Conservation (phyloP, 352 stramenopile genomes). For the Phytophthora brassicae region DNA sequence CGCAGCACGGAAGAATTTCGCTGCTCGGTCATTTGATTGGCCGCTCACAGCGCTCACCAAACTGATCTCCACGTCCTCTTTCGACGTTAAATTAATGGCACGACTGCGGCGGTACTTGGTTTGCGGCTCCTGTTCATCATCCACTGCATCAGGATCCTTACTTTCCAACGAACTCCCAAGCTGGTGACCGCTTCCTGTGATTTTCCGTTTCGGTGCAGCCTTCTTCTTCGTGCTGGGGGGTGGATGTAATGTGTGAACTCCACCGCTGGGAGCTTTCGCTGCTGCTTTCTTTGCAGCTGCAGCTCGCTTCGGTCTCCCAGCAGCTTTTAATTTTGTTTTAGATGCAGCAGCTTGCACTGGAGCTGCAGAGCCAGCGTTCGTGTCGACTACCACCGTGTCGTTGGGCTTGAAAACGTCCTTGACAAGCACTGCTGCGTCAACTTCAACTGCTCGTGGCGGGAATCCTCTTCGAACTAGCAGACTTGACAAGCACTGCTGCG, state of each 20-base stretch:
- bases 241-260: slow-evolving; percentile 57
- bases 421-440: slow-evolving; percentile 37
- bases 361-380: slow-evolving; percentile 4
- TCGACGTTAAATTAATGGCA: slow-evolving; percentile 67
- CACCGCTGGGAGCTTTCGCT: slow-evolving; percentile 20
- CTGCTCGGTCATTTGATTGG: slow-evolving; percentile 47
- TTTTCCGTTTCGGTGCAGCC: slow-evolving; percentile 43
- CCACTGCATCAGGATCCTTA: slow-evolving; percentile 2
- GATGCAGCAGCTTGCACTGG: slow-evolving; percentile 8
- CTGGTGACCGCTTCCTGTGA: slow-evolving; percentile 45
- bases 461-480: too few species aligned
- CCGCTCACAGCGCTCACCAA: slow-evolving; percentile 70
- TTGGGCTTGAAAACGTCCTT: slow-evolving; percentile 62
- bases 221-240: slow-evolving; percentile 21
- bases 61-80: slow-evolving; percentile 71
- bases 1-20: slow-evolving; percentile 80
- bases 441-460: slow-evolving; percentile 49
- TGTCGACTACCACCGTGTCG: slow-evolving; percentile 67
- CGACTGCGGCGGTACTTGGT: slow-evolving; percentile 55
- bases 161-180: slow-evolving; percentile 57
- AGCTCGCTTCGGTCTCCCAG: slow-evolving; percentile 16
- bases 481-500: slow-evolving; percentile 41
- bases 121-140: slow-evolving; percentile 26
- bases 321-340: slow-evolving; percentile 7
- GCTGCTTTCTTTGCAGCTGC: slow-evolving; percentile 23